Evolutionary conservation across 164 flowering plant genomes (phyloP).

Genomic region (Vitis rotundifolia): DNA sequence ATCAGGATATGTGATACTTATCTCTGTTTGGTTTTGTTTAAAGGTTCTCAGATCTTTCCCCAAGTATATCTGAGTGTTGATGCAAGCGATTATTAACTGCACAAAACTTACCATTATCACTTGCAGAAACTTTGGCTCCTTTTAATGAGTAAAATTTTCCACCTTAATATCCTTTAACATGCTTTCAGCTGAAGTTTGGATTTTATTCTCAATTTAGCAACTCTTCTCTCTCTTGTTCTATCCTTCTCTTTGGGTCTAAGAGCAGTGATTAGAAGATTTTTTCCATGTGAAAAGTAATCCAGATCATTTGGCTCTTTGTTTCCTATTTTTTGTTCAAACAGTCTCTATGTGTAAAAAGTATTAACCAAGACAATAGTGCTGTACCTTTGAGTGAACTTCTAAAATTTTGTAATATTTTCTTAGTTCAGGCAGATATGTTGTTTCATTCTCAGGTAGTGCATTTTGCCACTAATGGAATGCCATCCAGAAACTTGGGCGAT

Average conservation of each 20-base stretch:
- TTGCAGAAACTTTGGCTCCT: too few species aligned
- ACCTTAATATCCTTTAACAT: not conserved
- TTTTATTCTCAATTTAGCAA: not conserved
- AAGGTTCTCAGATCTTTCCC: not conserved
- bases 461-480: slow-evolving; percentile 29
- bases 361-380: not conserved
- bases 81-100: not conserved
- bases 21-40: not conserved
- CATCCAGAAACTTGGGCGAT: slow-evolving; percentile 25
- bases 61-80: not conserved
- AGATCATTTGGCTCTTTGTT: not conserved
- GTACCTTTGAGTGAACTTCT: not conserved
- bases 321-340: not conserved
- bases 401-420: not conserved
- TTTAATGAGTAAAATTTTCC: not conserved
- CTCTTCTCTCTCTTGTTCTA: not conserved
- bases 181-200: not conserved
- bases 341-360: not conserved
- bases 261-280: not conserved
- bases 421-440: not conserved
- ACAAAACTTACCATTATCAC: not conserved
- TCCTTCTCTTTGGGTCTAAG: not conserved
- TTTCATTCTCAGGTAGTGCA: slow-evolving; percentile 46
- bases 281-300: not conserved
- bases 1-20: not conserved